Evolutionary conservation across 1,284 basidiomycete genomes (phyloP).

Genomic region (Papiliotrema laurentii): DNA sequence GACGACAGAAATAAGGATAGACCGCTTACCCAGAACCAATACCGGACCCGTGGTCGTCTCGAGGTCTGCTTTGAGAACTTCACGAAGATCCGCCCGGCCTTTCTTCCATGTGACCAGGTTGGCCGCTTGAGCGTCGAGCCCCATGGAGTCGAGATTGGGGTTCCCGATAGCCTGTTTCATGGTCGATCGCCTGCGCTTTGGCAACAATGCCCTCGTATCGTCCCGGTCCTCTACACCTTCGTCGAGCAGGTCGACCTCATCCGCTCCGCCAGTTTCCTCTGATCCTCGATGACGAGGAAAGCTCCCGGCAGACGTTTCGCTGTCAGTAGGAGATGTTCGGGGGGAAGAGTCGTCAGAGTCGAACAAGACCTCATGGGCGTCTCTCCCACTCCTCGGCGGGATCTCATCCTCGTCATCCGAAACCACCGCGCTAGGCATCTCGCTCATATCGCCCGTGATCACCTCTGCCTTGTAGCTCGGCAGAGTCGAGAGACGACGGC

Average conservation of each 20-base stretch:
- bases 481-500: background rate
- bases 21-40: conserved; percentile 14
- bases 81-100: conserved; percentile 3
- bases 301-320: no score
- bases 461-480: background rate
- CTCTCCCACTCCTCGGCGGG: background rate
- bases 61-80: conserved; percentile 2
- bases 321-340: no score
- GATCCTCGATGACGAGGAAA: no score
- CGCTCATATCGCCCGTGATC: background rate
- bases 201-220: background rate
- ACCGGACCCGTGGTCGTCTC: conserved; percentile 4
- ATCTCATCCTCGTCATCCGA: conserved; percentile 2
- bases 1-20: background rate
- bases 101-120: conserved; percentile 4
- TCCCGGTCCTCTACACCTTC: background rate
- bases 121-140: background rate
- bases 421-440: conserved; percentile 3
- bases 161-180: no score
- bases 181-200: background rate
- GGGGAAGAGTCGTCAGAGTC: no score
- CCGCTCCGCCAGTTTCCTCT: background rate
- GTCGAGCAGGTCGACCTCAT: background rate
- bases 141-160: conserved; percentile 1
- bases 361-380: no score